phyloP scores from a whole-genome alignment of 1,284 basidiomycete genomes.

The Trametes polyzona region DNA sequence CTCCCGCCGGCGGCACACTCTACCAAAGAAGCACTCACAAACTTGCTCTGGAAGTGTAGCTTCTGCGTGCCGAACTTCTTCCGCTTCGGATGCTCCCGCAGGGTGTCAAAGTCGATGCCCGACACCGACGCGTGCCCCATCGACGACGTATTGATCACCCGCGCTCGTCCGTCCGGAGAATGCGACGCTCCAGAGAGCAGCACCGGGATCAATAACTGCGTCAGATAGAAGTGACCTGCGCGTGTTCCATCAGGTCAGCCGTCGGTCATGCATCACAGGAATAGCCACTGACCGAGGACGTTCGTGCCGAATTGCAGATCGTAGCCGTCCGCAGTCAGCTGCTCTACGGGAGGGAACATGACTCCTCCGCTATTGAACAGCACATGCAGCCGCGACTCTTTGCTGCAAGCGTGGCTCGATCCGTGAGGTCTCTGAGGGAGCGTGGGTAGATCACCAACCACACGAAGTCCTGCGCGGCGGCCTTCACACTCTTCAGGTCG shows the following conservation, averaged over 20 bases:
- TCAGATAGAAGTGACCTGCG: slow-evolving; percentile 33
- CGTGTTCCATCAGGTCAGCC: not conserved
- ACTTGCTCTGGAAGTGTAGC: slow-evolving; percentile 29
- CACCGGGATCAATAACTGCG: slow-evolving; percentile 32
- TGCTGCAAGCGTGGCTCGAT: slow-evolving; percentile 24
- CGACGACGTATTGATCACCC: slow-evolving; percentile 35
- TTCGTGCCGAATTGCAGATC: slow-evolving; percentile 27
- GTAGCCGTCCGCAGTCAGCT: slow-evolving; percentile 24
- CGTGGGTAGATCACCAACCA: slow-evolving; percentile 38
- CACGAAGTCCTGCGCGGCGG: slow-evolving; percentile 44
- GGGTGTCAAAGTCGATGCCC: slow-evolving; percentile 23
- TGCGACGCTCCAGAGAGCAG: slow-evolving; percentile 27
- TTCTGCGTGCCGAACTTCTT: slow-evolving; percentile 17
- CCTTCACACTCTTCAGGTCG: slow-evolving; percentile 46
- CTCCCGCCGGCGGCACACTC: slow-evolving; percentile 12
- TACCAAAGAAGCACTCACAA: slow-evolving; percentile 23
- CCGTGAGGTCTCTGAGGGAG: slow-evolving; percentile 31
- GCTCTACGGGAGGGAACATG: slow-evolving; percentile 19
- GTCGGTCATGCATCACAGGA: not conserved
- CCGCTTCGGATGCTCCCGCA: slow-evolving; percentile 24
- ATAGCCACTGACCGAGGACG: slow-evolving; percentile 16
- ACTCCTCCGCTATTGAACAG: slow-evolving; percentile 23
- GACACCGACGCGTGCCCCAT: slow-evolving; percentile 23
- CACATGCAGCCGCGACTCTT: slow-evolving; percentile 19
- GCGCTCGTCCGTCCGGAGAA: slow-evolving; percentile 30